phyloP scores from a whole-genome alignment of 805 yeast genomes.

The Saturnispora saitoi region DNA sequence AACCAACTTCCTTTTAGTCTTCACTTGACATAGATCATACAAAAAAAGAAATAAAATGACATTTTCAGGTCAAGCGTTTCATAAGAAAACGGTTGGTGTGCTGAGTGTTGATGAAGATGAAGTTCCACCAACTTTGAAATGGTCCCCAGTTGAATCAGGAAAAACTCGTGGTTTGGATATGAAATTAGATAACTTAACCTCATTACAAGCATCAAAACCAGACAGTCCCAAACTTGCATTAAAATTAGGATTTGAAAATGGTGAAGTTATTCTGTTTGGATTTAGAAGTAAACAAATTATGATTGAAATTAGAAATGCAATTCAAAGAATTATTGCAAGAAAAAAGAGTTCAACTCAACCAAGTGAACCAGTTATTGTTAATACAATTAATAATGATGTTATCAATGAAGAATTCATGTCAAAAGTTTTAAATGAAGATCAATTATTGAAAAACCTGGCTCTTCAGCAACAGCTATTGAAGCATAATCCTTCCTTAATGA shows the following conservation, averaged over 20 bases:
- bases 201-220: constrained; percentile 64
- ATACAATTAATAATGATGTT: background rate
- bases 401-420: constrained; percentile 4
- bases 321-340: constrained; percentile 63
- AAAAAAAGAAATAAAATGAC: background rate
- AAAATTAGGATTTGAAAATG: constrained; percentile 34
- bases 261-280: constrained; percentile 38
- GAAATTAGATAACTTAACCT: constrained; percentile 34
- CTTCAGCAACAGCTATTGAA: constrained; percentile 72
- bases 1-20: background rate
- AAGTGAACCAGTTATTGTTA: constrained; percentile 29
- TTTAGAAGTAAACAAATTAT: constrained; percentile 68
- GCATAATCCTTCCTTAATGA: constrained; percentile 60
- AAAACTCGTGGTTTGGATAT: constrained; percentile 33
- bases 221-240: constrained; percentile 59
- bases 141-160: constrained; percentile 50
- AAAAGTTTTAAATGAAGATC: constrained; percentile 22
- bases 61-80: constrained; percentile 34
- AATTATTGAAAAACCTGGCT: constrained; percentile 54
- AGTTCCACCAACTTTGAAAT: constrained; percentile 44
- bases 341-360: constrained; percentile 41
- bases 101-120: constrained; percentile 47
- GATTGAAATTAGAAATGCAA: constrained; percentile 60
- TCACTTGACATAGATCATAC: background rate
- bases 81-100: constrained; percentile 49